Evolutionary conservation across 2,329 filamentous ascomycete genomes (phyloP).

Genomic region (Aquanectria penicillioides): DNA sequence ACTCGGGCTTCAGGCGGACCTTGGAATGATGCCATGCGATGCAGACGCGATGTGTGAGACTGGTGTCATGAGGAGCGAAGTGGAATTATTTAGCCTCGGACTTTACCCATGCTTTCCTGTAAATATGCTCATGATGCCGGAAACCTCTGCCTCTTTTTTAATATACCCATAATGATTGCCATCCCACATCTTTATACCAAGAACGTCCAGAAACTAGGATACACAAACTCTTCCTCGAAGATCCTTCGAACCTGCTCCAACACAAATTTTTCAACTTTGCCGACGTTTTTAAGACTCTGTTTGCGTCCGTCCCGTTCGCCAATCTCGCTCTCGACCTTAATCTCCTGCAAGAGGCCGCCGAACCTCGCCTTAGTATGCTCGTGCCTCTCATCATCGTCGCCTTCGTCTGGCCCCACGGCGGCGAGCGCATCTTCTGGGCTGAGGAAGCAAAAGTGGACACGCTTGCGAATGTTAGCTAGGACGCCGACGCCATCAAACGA

Average conservation of each 20-base stretch:
- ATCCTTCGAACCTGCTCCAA: constrained; percentile 95
- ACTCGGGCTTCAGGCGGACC: constrained; percentile 90
- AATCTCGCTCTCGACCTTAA: constrained; percentile 97
- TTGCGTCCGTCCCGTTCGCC: constrained; percentile 90
- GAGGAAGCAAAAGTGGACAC: constrained; percentile 93
- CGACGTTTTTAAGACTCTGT: constrained; percentile 97
- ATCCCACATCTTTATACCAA: constrained; percentile 68
- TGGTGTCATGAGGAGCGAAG: constrained; percentile 9
- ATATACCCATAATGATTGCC: constrained; percentile 34
- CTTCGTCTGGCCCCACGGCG: constrained; percentile 65
- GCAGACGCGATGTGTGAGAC: not conserved
- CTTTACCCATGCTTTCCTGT: not conserved
- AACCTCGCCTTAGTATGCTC: constrained; percentile 53
- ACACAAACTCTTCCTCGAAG: constrained; percentile 98
- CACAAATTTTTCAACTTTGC: constrained; percentile 98
- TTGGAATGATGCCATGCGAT: constrained; percentile 60
- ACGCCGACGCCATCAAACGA: constrained; percentile 96
- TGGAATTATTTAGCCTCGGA: constrained; percentile 21
- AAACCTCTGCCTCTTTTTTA: constrained; percentile 17
- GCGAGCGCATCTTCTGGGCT: constrained; percentile 90
- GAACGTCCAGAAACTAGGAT: constrained; percentile 98
- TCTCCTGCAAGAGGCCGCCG: constrained; percentile 87
- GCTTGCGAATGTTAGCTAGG: constrained; percentile 87
- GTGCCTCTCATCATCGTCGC: constrained; percentile 41
- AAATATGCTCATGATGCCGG: constrained; percentile 12